A percentile compares a stretch with the other conserved stretches of the same genome.
Conservation (phyloP, 1,284 basidiomycete species). For the Flammula alnicola region DNA sequence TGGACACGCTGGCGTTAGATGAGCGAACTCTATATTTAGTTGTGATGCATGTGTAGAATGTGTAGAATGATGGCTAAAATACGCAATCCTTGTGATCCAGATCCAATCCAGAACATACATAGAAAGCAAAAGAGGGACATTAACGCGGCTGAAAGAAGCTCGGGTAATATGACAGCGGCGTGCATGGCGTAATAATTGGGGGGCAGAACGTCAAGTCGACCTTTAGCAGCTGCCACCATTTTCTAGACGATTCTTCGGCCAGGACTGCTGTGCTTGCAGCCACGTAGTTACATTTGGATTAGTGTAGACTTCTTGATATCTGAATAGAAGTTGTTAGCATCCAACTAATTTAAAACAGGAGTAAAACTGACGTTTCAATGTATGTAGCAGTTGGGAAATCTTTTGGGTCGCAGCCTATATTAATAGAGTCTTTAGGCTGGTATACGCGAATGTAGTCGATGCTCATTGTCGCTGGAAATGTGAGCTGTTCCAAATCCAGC, state of each 20-base stretch:
- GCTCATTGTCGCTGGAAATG: slow-evolving; percentile 68
- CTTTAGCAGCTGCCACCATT: slow-evolving; percentile 25
- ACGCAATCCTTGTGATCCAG: background rate
- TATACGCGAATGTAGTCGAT: slow-evolving; percentile 88
- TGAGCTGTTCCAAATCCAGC: slow-evolving; percentile 64
- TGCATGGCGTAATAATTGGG: background rate
- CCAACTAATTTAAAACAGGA: slow-evolving; percentile 19
- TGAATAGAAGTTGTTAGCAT: background rate
- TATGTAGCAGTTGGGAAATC: slow-evolving; percentile 69
- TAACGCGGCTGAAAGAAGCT: background rate
- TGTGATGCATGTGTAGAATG: background rate
- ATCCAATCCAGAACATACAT: too few relatives aligned
- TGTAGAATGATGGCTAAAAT: slow-evolving; percentile 1
- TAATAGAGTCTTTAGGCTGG: slow-evolving; percentile 67
- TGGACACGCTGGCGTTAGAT: background rate
- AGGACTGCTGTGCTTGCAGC: slow-evolving; percentile 22
- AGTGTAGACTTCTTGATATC: slow-evolving; percentile 7
- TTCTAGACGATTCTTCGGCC: slow-evolving; percentile 36
- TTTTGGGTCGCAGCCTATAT: slow-evolving; percentile 82
- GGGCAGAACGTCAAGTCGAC: background rate
- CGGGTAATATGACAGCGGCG: background rate
- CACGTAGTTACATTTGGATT: slow-evolving; percentile 14
- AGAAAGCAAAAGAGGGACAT: background rate
- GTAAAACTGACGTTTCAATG: slow-evolving; percentile 34
- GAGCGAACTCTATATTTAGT: slow-evolving; percentile 2